Evolutionary conservation across 352 stramenopile genomes (phyloP), one percentile per base, ranked within the genome.

Genomic region (Phytophthora citricola): DNA sequence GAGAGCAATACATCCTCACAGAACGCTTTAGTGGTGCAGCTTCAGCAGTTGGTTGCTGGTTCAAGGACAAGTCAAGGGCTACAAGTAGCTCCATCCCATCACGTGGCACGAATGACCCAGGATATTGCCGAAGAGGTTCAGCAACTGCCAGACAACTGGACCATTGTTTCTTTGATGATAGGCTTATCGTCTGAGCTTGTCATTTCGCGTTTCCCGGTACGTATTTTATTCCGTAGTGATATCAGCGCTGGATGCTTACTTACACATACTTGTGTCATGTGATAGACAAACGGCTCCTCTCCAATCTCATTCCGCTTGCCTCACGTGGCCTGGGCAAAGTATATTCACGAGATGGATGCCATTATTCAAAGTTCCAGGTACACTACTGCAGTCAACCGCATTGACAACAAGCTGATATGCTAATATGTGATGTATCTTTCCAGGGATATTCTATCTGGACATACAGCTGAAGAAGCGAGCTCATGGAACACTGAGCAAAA

Each of bases 331-430:
- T 94, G 84, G 84, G 32, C 64, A 15, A 69, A 74, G 12, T 69
- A 46, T 24, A 75, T 84, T 39, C 40, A 50, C 8, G 76, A 90
- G 40, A 49, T 94, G 36, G 47, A 75, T 53, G 20, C 47, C 9
- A 85, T 93, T 29, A 84, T 92, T 44, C 49, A 76, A 34, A 54
- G 75, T 15, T 94, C 86, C 41, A 83, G 84, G 86, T 89, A 71
- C n/a, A 58, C 3, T 43, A 54, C 20, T 41, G 15, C 24, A 53
- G 17, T 34, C 26, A 7, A 4, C 54, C 53, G 24, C 11, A 44
- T 17, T 20, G 17, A 43, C 36, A 31, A 15, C 26, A 20, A 45
- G 11, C 52, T 73, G 8, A 63, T 9, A 40, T 38, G 58, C 31
- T 6, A 20, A 10, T 54, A 26, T 39, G 20, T 52, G 20, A 2